These are phyloP conservation scores for Phytophthora cryptogea DNA, from an alignment of 352 stramenopile genomes.

Conservation along the genomic window DNA sequence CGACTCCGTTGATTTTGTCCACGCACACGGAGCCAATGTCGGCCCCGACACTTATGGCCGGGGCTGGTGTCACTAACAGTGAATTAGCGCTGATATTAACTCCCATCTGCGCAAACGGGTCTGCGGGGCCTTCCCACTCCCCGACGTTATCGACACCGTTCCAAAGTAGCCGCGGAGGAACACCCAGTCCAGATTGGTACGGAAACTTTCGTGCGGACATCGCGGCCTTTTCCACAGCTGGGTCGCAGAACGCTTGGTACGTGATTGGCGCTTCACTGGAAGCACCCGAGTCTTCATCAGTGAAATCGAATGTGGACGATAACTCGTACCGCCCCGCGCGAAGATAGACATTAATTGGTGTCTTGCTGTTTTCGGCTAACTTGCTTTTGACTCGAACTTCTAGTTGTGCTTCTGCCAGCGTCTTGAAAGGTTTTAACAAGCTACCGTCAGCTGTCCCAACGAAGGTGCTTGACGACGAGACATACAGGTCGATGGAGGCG, in stretches of 20 bases:
- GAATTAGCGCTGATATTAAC: conserved; percentile 54
- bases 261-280: conserved; percentile 41
- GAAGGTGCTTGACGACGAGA: conserved; percentile 55
- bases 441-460: conserved; percentile 46
- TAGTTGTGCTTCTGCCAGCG: conserved; percentile 49
- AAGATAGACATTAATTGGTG: conserved; percentile 64
- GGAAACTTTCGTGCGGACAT: conserved; percentile 51
- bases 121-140: conserved; percentile 51
- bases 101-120: conserved; percentile 66
- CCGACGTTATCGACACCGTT: conserved; percentile 59
- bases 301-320: conserved; percentile 57
- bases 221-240: conserved; percentile 30
- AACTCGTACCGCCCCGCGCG: conserved; percentile 62
- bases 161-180: conserved; percentile 57
- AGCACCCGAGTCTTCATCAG: conserved; percentile 42
- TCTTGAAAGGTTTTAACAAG: conserved; percentile 52
- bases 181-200: conserved; percentile 41
- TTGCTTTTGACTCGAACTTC: conserved; percentile 39
- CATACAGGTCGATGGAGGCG: conserved; percentile 50
- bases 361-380: conserved; percentile 22
- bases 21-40: conserved; percentile 61
- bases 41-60: conserved; percentile 21
- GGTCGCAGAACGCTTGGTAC: conserved; percentile 77
- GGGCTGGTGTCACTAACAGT: conserved; percentile 28
- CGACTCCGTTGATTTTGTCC: conserved; percentile 56